These are phyloP conservation scores for Mucor circinelloides DNA, from an alignment of 371 early-diverging fungal genomes.

Conservation along the genomic window DNA sequence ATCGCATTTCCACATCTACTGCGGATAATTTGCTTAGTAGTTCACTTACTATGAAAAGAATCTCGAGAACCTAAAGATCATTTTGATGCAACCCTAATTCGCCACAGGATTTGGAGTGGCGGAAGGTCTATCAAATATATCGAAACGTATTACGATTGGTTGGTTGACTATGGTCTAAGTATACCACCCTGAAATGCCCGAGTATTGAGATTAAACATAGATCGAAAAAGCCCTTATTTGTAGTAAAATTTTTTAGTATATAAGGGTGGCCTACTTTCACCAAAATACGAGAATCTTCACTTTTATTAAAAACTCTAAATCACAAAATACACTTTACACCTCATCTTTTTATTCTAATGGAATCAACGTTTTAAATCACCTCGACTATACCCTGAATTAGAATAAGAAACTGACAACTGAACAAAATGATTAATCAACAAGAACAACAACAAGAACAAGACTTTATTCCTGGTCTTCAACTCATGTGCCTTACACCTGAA, in stretches of 20 bases:
- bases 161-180: background rate
- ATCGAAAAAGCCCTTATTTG: slow-evolving; percentile 1
- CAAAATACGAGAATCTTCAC: background rate
- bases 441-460: background rate
- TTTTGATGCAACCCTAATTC: slow-evolving; percentile 1
- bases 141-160: slow-evolving; percentile 3
- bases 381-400: background rate
- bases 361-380: background rate
- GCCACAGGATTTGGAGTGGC: slow-evolving; percentile 1
- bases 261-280: background rate
- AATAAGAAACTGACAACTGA: background rate
- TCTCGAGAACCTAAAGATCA: background rate
- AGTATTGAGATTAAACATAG: background rate
- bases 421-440: background rate
- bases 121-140: slow-evolving; percentile 7
- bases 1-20: too few relatives aligned
- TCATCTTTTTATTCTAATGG: background rate
- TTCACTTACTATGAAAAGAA: background rate
- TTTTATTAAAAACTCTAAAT: background rate
- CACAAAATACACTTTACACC: background rate
- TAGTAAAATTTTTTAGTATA: slow-evolving; percentile 4
- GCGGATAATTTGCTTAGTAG: background rate
- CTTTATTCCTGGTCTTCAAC: slow-evolving; percentile 12
- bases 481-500: slow-evolving; percentile 26
- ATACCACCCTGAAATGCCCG: slow-evolving; percentile 2